Base-by-base conservation (phyloP, 2,329 filamentous ascomycete species). In the Pseudocercospora fuligena region DNA sequence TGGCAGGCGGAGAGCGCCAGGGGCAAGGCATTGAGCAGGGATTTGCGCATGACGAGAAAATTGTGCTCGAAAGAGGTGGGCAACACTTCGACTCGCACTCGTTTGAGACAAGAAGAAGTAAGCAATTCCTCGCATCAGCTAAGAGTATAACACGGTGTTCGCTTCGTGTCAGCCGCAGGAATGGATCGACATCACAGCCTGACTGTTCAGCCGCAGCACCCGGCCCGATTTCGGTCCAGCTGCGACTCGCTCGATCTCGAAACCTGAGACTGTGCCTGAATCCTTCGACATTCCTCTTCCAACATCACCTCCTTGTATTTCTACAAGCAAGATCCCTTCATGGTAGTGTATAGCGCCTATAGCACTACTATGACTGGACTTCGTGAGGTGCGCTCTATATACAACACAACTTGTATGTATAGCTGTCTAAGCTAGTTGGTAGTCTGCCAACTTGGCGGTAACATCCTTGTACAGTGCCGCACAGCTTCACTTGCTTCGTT, bases 181-280 rank as follows among this genome's bases (percentile, higher is more conserved):
- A 43, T 3, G 8, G 40, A 19, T 43, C 23, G 47, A 27, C 47
- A 12, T 51, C 47, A 51, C 47, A 51, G 47, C 47, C 47, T 51
- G 23, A 27, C 23, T 14, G 47, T 27, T 51, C 47, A 51, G 47
- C 47, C 47, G 47, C 47, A 51, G 19, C 23, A 14, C 5, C 19
- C 47, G 47, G 47, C 47, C 47, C 47, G 47, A 51, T 23, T 23
- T 51, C 47, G 47, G 47, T 23, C 47, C 47, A 51, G 1, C 3
- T 25, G 47, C 47, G 25, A 21, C 47, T 51, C 19, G 47, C 47
- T 21, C n/a, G 14, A 40, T 40, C 14, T n/a, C n/a, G 36, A 40
- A n/a, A 23, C 25, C 46, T 49, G 46, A 49, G 47, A 51, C 47
- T 51, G n/a, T 49, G 47, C 47, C 47, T 51, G 47, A 51, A 51